Base-by-base conservation (phyloP, 768 basidiomycete genomes). In the Nevesoporus exiguus region DNA sequence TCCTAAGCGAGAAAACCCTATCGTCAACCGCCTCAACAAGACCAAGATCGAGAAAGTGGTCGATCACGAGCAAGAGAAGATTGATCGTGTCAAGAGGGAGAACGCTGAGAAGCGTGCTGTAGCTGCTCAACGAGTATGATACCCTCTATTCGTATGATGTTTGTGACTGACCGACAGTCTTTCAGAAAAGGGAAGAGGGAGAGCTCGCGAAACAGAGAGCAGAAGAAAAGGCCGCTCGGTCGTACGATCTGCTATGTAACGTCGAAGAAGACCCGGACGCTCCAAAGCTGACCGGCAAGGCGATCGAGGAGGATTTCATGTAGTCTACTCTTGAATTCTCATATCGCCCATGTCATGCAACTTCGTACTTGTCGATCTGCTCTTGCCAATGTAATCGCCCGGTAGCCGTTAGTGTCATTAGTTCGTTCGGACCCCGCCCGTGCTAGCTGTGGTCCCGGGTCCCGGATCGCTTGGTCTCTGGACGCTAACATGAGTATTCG, bases 21-120 rank as follows among this genome's bases (percentile, higher is more conserved):
- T 96, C 54, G 89, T 98, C 31, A 98, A 98, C 66, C 84, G 95
- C 25, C 75, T 98, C 40, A 94, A 91, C 73, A 97, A 96, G 75
- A 98, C 95, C 14, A 98, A 95, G 64, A 73, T 82, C 47, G 92
- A 92, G 71, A 79, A 77, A 27, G 78, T 80, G 33, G 91, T 97
- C 22, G 91, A 98, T 62, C 95, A 98, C 63, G 96, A 98, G 65
- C 83, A 87, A 60, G 95, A 96, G 61, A 79, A 80, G 22, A 74
- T 92, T 25, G 93, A 93, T 29, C 80, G 96, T 17, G 68, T 93
- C 61, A 94, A 93, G 67, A 73, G 75, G 51, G 93, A 93, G 66
- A 84, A 80, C 41, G 81, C 85, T 1, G 71, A 72, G 25, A 83
- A 85, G 47, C 77, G 86, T 49, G 77, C 76, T 2, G 78, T 75